Percentiles rank a stretch among this genome's conserved stretches.
Evolutionary conservation across 257 asterid species (phyloP).

Genomic region (Ajuga chamaepitys): DNA sequence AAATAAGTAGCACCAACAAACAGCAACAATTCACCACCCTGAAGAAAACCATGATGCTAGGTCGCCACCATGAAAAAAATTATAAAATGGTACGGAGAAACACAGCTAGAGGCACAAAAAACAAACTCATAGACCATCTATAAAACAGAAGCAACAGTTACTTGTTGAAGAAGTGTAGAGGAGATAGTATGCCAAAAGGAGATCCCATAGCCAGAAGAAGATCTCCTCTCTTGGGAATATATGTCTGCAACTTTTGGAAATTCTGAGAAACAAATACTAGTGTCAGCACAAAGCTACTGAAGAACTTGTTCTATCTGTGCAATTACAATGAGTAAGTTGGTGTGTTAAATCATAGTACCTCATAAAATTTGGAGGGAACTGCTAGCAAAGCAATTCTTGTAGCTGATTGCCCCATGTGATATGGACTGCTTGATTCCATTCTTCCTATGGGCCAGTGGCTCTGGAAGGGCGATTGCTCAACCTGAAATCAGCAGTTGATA

Average conservation of each 20-base stretch:
- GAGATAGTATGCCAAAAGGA: conserved; percentile 97
- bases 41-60: background rate
- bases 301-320: background rate
- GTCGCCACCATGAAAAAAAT: conserved; percentile 9
- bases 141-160: conserved; percentile 19
- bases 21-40: background rate
- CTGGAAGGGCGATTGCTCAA: conserved; percentile 56
- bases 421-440: conserved; percentile 46
- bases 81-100: background rate
- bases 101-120: conserved; percentile 2
- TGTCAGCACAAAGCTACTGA: background rate
- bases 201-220: conserved; percentile 95
- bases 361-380: conserved; percentile 37
- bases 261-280: conserved; percentile 35
- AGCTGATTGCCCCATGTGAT: conserved; percentile 55
- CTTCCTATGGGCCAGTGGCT: conserved; percentile 38
- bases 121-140: background rate
- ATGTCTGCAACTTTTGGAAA: conserved; percentile 41
- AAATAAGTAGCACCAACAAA: conserved; percentile 3
- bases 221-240: conserved; percentile 64
- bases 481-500: conserved; percentile 84
- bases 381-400: conserved; percentile 74
- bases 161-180: conserved; percentile 94
- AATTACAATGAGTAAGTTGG: background rate
- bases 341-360: conserved; percentile 29